Base-by-base conservation (phyloP, 805 yeast genomes). In the Limtongozyma cylindracea region DNA sequence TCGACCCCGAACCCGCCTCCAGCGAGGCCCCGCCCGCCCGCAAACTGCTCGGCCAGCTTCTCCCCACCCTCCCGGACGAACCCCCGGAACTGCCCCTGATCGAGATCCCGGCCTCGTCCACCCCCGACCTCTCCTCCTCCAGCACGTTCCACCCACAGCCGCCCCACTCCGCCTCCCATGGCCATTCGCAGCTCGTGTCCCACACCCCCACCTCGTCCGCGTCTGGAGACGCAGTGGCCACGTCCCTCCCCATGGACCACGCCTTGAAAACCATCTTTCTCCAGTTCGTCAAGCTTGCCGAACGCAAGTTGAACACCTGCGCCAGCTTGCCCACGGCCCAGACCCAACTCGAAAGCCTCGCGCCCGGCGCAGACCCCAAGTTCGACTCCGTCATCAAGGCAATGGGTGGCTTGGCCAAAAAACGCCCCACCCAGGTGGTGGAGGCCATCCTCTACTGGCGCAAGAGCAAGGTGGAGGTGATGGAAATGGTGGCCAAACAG, bases 381-480 rank as follows among this genome's bases (percentile, higher is more conserved):
- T 84, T 88, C 38, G 98, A 88, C 43, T 64, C 73, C 34, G 74
- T 80, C 23, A 62, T 91, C 11, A 64, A 65, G 10, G 73, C 94
- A 0, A 47, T 88, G 24, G 98, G 98, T 6, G 76, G 76, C 39
- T 76, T 88, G 18, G 91, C 98, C 2, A 58, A 78, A 25, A 56
- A 70, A 13, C 76, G 78, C 31, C 95, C 96, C 0, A 82, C 78
- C 37, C 92, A 94, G 0, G 94, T 88, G 2, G 80, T 91, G 16
- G 99, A 88, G 41, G 78, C 92, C 5, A 92, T 88, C 27, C 82
- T 88, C 96, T 82, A 76, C 39, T 88, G 99, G 99, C 59, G 96
- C 27, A 77, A 84, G 39, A 65, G 84, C 2, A 88, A 88, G 41
- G 68, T 91, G 9, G 96, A 84, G 33, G 69, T 73, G 3, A 77